Evolutionary conservation across 371 early-diverging fungal genomes (phyloP).

Genomic region (Basidiobolus meristosporus): DNA sequence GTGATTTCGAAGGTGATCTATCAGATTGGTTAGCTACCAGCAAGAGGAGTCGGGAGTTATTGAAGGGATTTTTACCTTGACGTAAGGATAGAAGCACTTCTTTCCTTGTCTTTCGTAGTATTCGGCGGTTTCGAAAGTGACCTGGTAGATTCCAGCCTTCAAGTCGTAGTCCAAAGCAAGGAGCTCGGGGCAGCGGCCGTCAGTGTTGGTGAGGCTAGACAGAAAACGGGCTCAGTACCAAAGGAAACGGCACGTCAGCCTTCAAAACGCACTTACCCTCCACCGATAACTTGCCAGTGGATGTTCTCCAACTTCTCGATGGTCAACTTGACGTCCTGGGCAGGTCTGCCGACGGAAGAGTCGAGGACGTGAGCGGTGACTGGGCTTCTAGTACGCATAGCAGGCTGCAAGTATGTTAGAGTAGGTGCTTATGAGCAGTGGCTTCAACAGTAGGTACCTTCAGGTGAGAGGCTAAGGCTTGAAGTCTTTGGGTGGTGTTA

Average conservation of each 20-base stretch:
- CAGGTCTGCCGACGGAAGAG: constrained; percentile 65
- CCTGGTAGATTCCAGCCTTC: constrained; percentile 47
- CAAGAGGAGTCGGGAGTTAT: no score
- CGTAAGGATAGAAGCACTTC: constrained; percentile 61
- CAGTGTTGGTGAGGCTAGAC: constrained; percentile 43
- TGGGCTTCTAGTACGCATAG: constrained; percentile 9
- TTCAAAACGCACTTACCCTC: constrained; percentile 11
- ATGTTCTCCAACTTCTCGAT: constrained; percentile 24
- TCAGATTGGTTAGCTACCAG: not conserved
- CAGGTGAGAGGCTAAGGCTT: no score
- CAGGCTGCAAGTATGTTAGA: no score
- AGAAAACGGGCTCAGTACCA: not conserved
- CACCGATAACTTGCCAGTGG: constrained; percentile 7
- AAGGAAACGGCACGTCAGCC: no score
- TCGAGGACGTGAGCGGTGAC: constrained; percentile 82
- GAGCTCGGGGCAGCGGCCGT: constrained; percentile 57
- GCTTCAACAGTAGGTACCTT: no score
- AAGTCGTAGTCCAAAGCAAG: constrained; percentile 28
- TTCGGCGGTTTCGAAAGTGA: constrained; percentile 56
- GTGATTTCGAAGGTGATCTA: constrained; percentile 52
- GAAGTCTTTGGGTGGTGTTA: no score
- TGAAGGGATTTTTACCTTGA: constrained; percentile 62
- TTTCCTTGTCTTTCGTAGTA: constrained; percentile 43
- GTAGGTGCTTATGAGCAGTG: no score
- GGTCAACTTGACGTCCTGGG: constrained; percentile 41